A percentile compares a stretch with the other conserved stretches of the same genome.
Evolutionary conservation across 2,329 filamentous ascomycete genomes (phyloP).

Genomic region (Ceratocystis albifundus): DNA sequence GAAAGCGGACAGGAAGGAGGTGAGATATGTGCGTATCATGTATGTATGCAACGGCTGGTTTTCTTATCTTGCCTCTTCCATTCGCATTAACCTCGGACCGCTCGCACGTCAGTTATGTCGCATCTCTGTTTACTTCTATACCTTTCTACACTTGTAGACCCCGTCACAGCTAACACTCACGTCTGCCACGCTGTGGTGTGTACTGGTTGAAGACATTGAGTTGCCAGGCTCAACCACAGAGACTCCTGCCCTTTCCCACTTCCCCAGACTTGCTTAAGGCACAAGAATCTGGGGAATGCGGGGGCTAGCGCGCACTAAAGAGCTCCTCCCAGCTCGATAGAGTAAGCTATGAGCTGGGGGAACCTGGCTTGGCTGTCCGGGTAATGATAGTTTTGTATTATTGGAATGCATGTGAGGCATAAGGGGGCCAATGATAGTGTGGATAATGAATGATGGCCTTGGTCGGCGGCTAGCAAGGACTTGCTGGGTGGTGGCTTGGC

Average conservation of each 20-base stretch:
- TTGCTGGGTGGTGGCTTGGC: background rate
- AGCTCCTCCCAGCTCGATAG: background rate
- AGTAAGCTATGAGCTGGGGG: background rate
- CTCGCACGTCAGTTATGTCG: background rate
- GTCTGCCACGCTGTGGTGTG: background rate
- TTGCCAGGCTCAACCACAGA: background rate
- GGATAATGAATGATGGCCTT: background rate
- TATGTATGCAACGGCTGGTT: background rate
- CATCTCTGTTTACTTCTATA: background rate
- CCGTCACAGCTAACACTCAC: background rate
- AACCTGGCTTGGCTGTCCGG: background rate
- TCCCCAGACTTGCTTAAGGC: background rate
- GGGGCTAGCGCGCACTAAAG: slow-evolving; percentile 6
- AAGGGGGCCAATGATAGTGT: background rate
- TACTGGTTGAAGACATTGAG: background rate
- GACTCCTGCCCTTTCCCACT: background rate
- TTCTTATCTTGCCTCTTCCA: background rate
- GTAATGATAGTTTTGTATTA: background rate
- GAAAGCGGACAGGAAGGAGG: background rate
- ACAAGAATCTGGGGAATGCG: slow-evolving; percentile 10
- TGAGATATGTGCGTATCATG: background rate
- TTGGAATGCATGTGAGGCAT: background rate
- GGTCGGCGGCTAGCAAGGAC: background rate
- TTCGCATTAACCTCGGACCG: slow-evolving; percentile 2
- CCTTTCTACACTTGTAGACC: background rate